Evolutionary conservation across 331 rosid species (phyloP).

Genomic region (Acacia concinna): DNA sequence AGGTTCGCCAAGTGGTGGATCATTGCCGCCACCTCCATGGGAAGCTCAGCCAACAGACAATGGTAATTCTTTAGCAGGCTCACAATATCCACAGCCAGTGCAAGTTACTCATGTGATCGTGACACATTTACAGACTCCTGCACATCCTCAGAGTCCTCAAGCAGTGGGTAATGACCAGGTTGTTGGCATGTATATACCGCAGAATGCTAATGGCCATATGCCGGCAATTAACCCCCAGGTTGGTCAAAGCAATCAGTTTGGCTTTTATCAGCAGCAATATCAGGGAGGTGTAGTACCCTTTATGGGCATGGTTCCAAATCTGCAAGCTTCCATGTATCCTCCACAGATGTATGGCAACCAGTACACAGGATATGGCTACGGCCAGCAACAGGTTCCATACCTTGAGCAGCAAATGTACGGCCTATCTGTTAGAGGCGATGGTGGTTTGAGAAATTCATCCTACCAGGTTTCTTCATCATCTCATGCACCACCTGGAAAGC

Average conservation of each 20-base stretch:
- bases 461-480: slow-evolving; percentile 71
- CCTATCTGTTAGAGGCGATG: slow-evolving; percentile 61
- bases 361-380: slow-evolving; percentile 66
- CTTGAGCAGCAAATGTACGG: slow-evolving; percentile 88
- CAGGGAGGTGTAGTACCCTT: slow-evolving; percentile 64
- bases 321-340: slow-evolving; percentile 61
- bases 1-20: slow-evolving; percentile 67
- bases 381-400: slow-evolving; percentile 66
- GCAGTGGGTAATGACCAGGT: slow-evolving; percentile 58
- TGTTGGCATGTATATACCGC: slow-evolving; percentile 70
- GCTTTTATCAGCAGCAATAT: slow-evolving; percentile 47
- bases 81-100: slow-evolving; percentile 72
- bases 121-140: slow-evolving; percentile 50
- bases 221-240: slow-evolving; percentile 56
- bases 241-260: slow-evolving; percentile 62
- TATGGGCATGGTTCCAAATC: slow-evolving; percentile 67
- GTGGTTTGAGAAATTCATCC: slow-evolving; percentile 49
- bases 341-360: slow-evolving; percentile 86
- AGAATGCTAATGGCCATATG: slow-evolving; percentile 55
- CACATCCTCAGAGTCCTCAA: slow-evolving; percentile 65
- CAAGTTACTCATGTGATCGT: slow-evolving; percentile 64
- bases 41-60: slow-evolving; percentile 72
- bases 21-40: slow-evolving; percentile 97
- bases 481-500: slow-evolving; percentile 61
- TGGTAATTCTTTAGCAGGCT: slow-evolving; percentile 51